These are phyloP conservation scores for Exobasidium cylindrosporum DNA, from an alignment of 1,284 basidiomycete genomes.

Conservation along the genomic window DNA sequence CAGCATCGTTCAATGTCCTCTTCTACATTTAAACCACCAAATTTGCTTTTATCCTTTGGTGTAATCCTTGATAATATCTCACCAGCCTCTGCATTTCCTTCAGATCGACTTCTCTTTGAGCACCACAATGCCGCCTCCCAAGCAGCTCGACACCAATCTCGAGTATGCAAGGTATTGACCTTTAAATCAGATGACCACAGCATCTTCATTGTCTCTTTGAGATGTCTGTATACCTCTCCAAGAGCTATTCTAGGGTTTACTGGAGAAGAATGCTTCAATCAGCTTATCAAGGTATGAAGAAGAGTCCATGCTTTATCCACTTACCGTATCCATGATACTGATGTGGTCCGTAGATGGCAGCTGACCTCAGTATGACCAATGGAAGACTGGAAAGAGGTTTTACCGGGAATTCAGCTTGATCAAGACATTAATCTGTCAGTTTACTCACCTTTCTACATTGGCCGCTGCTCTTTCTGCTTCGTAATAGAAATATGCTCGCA, in stretches of 20 bases:
- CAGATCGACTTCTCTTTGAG: constrained; percentile 19
- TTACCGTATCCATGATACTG: constrained; percentile 6
- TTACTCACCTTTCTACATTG: constrained; percentile 16
- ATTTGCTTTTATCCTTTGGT: constrained; percentile 28
- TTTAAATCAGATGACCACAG: constrained; percentile 37
- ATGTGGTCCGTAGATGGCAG: constrained; percentile 33
- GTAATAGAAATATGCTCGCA: constrained; percentile 36
- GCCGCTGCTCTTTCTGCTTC: constrained; percentile 40
- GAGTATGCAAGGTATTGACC: constrained; percentile 31
- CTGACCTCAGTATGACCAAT: constrained; percentile 33
- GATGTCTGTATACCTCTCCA: constrained; percentile 24
- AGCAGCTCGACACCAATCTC: constrained; percentile 33
- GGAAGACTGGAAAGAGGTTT: constrained; percentile 21
- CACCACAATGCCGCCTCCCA: constrained; percentile 30
- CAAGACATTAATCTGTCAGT: no score
- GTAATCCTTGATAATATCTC: constrained; percentile 29
- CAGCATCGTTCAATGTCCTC: constrained; percentile 26
- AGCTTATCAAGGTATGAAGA: no score
- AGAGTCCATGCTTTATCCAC: no score
- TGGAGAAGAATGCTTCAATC: constrained; percentile 2
- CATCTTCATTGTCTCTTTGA: constrained; percentile 28
- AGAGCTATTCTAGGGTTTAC: constrained; percentile 23
- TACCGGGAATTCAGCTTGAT: no score
- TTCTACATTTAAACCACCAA: constrained; percentile 17
- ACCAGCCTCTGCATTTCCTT: constrained; percentile 26